Evolutionary conservation across 2,329 filamentous ascomycete genomes (phyloP), one percentile per base, ranked within the genome.

Genomic region (Ascochyta clinopodiicola): DNA sequence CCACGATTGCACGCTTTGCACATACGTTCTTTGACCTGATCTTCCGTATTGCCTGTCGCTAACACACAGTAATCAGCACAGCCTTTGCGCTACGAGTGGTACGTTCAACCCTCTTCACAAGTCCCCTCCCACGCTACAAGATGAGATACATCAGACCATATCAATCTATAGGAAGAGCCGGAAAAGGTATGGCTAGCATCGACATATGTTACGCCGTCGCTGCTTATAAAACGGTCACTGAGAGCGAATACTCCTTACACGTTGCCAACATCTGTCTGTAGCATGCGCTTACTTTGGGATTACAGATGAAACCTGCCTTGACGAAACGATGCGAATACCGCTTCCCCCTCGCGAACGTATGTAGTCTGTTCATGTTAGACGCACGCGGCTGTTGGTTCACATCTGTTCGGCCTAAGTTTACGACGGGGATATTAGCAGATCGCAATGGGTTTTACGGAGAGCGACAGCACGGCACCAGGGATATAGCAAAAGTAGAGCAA

Each of bases 111-210:
- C 34, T 24, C 25, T 19, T 10, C 34, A 32, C 19, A 34, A 22
- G 39, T 43, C 48, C 39, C 35, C 35, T 31, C 58, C 54, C 32
- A 52, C 56, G 66, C 67, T 69, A 61, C 57, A 69, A 62, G 71
- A 74, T 74, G 71, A 73, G 52, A 69, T 64, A 65, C 65, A 72
- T 71, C 67, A 70, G 73, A 71, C 71, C 71, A 71, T 61, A 69
- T 55, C 60, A 64, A 67, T 66, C 63, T 72, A 71, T 79, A 81
- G 79, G 79, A 81, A 81, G 79, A 81, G 79, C 79, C 79, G 79
- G 76, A 81, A 79, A 79, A 81, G 78, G 77, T 75, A 80, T 75
- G 75, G 75, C 76, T 74, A 73, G 78, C 73, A 80, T 80, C 78
- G 77, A 75, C 77, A 80, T 70, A 80, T 79, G 72, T 72, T 75